phyloP scores from a whole-genome alignment of 2,329 filamentous ascomycete genomes.

The Berkeleyomyces basicola region DNA sequence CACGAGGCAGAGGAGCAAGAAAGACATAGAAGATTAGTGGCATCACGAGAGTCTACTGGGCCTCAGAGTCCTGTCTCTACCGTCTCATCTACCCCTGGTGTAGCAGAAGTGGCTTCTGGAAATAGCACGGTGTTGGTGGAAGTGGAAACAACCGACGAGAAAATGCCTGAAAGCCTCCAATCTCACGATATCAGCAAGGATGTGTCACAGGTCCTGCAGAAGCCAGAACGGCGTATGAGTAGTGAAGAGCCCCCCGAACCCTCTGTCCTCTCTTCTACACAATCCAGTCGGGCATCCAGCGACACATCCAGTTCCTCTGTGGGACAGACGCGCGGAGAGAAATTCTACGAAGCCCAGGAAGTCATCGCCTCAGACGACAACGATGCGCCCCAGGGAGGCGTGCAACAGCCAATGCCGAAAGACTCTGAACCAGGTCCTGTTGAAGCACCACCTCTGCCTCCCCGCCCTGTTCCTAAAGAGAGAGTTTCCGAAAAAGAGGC shows the following conservation, averaged over 20 bases:
- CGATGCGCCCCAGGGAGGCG: not conserved
- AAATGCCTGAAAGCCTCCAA: not conserved
- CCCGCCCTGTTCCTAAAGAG: not conserved
- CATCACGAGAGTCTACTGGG: not conserved
- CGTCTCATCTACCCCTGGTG: not conserved
- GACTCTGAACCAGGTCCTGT: not conserved
- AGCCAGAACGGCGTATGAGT: not conserved
- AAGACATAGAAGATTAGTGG: not conserved
- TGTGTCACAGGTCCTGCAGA: constrained; percentile 5
- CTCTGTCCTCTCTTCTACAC: constrained; percentile 7
- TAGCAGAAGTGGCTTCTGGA: not conserved
- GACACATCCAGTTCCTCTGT: constrained; percentile 7
- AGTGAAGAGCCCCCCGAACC: not conserved
- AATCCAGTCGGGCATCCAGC: constrained; percentile 9
- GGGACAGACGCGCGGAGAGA: not conserved
- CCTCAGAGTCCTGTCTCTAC: not conserved
- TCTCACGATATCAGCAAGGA: not conserved
- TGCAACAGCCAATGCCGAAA: not conserved
- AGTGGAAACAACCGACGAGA: not conserved
- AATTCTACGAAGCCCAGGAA: constrained; percentile 7
- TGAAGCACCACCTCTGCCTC: not conserved
- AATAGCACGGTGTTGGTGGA: not conserved
- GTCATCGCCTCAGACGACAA: not conserved
- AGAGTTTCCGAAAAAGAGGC: not conserved
- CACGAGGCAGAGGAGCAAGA: constrained; percentile 16